Evolutionary conservation across 2,329 filamentous ascomycete genomes (phyloP).

Genomic region (Venturia carpophila): DNA sequence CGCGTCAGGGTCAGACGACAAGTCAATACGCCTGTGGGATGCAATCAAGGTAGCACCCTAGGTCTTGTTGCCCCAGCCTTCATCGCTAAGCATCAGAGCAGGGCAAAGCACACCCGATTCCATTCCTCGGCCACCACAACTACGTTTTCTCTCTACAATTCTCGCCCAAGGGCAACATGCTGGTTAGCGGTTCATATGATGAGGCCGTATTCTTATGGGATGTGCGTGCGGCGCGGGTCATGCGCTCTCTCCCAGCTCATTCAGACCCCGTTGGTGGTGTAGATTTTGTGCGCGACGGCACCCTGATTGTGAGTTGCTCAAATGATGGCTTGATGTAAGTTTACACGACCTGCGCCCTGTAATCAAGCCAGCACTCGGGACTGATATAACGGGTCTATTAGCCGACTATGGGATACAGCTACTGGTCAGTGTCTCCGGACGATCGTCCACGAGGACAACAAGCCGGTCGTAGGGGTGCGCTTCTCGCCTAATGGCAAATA

Average conservation of each 20-base stretch:
- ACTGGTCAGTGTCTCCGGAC: slow-evolving; percentile 94
- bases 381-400: slow-evolving; percentile 27
- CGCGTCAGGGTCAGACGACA: slow-evolving; percentile 91
- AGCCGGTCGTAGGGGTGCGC: slow-evolving; percentile 76
- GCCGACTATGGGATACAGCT: slow-evolving; percentile 88
- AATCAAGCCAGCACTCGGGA: slow-evolving; percentile 2
- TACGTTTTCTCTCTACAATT: slow-evolving; percentile 93
- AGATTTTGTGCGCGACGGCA: slow-evolving; percentile 87
- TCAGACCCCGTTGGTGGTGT: slow-evolving; percentile 91
- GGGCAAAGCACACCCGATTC: slow-evolving; percentile 50
- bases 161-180: slow-evolving; percentile 95
- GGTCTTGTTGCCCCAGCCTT: not conserved
- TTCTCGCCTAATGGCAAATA: slow-evolving; percentile 94
- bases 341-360: slow-evolving; percentile 22
- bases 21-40: slow-evolving; percentile 90
- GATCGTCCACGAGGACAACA: slow-evolving; percentile 92
- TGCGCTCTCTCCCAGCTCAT: slow-evolving; percentile 87
- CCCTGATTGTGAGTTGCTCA: slow-evolving; percentile 82
- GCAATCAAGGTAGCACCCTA: slow-evolving; percentile 39
- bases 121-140: slow-evolving; percentile 82
- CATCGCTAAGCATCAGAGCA: slow-evolving; percentile 21
- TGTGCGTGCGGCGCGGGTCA: slow-evolving; percentile 74
- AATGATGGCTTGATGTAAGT: slow-evolving; percentile 79
- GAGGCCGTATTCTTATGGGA: slow-evolving; percentile 98
- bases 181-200: slow-evolving; percentile 91